Conservation (phyloP, 768 basidiomycete species). For the Clathrus columnatus region DNA sequence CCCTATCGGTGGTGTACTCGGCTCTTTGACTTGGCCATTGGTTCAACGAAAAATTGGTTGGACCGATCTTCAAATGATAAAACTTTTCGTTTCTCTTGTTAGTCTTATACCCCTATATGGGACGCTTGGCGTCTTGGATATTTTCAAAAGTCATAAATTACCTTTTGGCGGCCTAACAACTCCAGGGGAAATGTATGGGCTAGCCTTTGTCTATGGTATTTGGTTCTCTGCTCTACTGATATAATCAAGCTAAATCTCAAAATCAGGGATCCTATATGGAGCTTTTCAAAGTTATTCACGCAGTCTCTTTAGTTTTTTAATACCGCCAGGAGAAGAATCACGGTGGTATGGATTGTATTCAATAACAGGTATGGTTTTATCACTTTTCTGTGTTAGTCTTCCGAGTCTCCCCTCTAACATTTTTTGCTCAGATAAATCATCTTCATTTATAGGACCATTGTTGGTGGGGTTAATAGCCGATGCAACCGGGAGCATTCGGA, state of each 20-base stretch:
- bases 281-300: constrained; percentile 88
- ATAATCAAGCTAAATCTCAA: background rate
- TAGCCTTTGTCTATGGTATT: constrained; percentile 75
- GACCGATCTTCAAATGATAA: constrained; percentile 60
- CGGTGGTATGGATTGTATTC: constrained; percentile 84
- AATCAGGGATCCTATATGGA: constrained; percentile 65
- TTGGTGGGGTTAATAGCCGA: constrained; percentile 85
- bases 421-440: constrained; percentile 43
- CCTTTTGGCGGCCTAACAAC: constrained; percentile 71
- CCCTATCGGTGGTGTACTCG: constrained; percentile 68
- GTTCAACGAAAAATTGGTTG: constrained; percentile 57
- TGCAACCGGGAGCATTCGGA: constrained; percentile 83
- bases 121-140: constrained; percentile 63
- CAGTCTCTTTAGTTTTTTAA: constrained; percentile 77
- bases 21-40: constrained; percentile 73
- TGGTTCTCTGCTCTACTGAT: constrained; percentile 1
- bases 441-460: constrained; percentile 86
- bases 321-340: constrained; percentile 84
- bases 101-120: constrained; percentile 71
- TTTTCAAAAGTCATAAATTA: constrained; percentile 36
- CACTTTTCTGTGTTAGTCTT: background rate
- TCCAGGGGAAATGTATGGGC: constrained; percentile 73
- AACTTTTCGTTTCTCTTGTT: constrained; percentile 58
- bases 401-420: constrained; percentile 15
- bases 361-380: constrained; percentile 53